Base-by-base conservation (phyloP, 345 rosid species). In the Arabidopsis arenosa region DNA sequence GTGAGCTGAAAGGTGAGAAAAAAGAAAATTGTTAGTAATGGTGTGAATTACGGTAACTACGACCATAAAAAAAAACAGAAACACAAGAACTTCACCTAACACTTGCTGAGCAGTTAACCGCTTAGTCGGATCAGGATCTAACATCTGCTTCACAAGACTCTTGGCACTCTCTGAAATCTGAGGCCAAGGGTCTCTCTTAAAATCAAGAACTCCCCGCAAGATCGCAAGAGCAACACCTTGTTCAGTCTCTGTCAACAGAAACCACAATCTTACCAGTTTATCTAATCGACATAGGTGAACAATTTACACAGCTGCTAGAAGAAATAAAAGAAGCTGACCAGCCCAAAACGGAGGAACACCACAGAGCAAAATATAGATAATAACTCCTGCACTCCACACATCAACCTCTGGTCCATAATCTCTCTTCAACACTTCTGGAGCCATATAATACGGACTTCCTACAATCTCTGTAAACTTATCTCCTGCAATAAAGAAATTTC, bases 341-440 rank as follows among this genome's bases (percentile, higher is more conserved):
- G 94, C 96, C 98, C 96, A 93, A 83, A 93, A 90, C 58, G 96
- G 95, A 79, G 98, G 93, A 86, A 92, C 96, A 72, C 98, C 96
- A 33, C 97, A 91, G 49, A 89, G 75, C 78, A 93, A 79, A 64
- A 93, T 93, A 66, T 93, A 93, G 40, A 90, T 87, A 64, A 93
- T 90, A 54, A 93, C 97, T 66, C 97, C 98, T 4, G 94, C 96
- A 66, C 98, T 93, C 98, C 97, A 93, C 2, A 93, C 79, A 74
- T 93, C 98, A 72, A 93, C 88, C 80, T 87, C 97, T 0, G 93
- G 98, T 44, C 97, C 98, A 73, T 93, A 93, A 74, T 87, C 89
- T 68, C 92, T 81, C 87, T 85, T 91, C 85, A 93, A 73, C 30
- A 91, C 97, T 70, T 91, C 98, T 5, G 94, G 97, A 17, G 98